Evolutionary conservation across 495 filamentous ascomycete genomes (phyloP).

Genomic region (Penicillium nucicola): DNA sequence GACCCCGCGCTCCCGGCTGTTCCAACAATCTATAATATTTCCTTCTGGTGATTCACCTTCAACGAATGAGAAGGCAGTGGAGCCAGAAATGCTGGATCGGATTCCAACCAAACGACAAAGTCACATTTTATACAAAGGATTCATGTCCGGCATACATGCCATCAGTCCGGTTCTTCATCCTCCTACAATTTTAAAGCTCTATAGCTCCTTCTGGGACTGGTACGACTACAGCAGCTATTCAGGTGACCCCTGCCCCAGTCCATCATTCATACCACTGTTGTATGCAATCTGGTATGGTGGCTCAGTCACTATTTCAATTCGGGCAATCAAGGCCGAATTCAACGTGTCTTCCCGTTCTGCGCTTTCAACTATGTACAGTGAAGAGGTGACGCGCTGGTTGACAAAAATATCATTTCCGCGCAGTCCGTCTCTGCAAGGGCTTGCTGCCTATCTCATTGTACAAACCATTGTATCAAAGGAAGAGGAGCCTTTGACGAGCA

Average conservation of each 20-base stretch:
- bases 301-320: constrained; percentile 43
- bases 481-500: constrained; percentile 47
- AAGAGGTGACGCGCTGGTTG: constrained; percentile 42
- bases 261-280: constrained; percentile 43
- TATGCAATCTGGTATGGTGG: constrained; percentile 50
- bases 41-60: constrained; percentile 37
- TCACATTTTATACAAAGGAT: constrained; percentile 45
- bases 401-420: constrained; percentile 45
- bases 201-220: constrained; percentile 48
- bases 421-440: constrained; percentile 41
- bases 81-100: constrained; percentile 44
- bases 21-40: constrained; percentile 41
- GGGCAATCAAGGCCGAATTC: constrained; percentile 44
- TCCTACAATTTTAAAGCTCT: constrained; percentile 40
- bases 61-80: constrained; percentile 31
- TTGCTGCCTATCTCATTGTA: constrained; percentile 44
- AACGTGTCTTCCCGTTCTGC: constrained; percentile 31
- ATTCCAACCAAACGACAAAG: constrained; percentile 46
- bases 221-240: constrained; percentile 46
- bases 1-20: constrained; percentile 14
- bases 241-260: constrained; percentile 39
- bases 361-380: constrained; percentile 37
- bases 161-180: constrained; percentile 46
- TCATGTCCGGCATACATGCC: constrained; percentile 47
- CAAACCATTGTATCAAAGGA: constrained; percentile 48